Evolutionary conservation across 2,329 filamentous ascomycete species (phyloP), one percentile per base, ranked within the genome.

Genomic region (Neoscytalidium dimidiatum): DNA sequence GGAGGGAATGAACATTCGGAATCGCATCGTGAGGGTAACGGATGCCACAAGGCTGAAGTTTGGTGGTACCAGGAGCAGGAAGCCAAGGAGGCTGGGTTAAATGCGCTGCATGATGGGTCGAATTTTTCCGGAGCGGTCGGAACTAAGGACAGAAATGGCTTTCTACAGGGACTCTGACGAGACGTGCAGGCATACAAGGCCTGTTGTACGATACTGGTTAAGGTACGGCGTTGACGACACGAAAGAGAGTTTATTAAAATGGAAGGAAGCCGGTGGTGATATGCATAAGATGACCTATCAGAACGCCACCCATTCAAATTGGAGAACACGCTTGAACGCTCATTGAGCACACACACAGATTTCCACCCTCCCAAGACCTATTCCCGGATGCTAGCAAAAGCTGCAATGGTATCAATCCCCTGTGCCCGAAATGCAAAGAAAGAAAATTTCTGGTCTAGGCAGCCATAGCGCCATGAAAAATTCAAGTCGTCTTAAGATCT

Each of bases 1-100:
- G 23, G 94, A 99, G 77, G 95, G 95, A 65, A 88, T 87, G 74
- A 77, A 88, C 71, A 79, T 98, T 69, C 86, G 92, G 70, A 82
- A 85, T 33, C 88, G 91, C 81, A 91, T 99, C 69, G 83, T 87
- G 46, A 89, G 88, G 71, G 90, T 99, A 67, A 88, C 91, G 33
- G 95, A 99, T 80, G 85, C 88, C 44, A 98, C 94, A 64, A 90
- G 90, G 73, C 79, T 98, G 78, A 99, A 99, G 84, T 97, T 98
- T 83, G 95, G 94, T 80, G 96, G 95, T 74, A 92, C 91, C 43
- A 91, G 94, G 79, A 94, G 92, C 82, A 86, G 86, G 78, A 92
- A 89, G 77, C 90, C 89, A 43, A 94, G 94, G 80, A 90, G 95
- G 82, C 80, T 98, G 82, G 87, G 88, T 79, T 90, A 73, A 69